Percentiles rank a stretch among this genome's conserved stretches.
phyloP scores from a whole-genome alignment of 371 early-diverging fungal species.

The Saksenaea vasiformis region DNA sequence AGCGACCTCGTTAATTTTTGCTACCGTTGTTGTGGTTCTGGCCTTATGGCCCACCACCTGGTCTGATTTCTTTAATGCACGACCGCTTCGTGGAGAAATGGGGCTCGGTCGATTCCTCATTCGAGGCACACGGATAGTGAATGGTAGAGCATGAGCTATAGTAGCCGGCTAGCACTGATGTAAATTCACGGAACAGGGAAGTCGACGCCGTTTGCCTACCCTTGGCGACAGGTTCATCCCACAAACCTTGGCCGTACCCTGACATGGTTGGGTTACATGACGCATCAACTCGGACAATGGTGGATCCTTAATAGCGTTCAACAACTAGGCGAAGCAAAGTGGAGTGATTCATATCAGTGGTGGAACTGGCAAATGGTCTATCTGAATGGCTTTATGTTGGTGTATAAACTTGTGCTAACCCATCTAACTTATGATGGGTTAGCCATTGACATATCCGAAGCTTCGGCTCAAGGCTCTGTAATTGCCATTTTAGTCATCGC shows the following conservation, averaged over 20 bases:
- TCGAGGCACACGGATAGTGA: constrained; percentile 31
- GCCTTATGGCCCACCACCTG: constrained; percentile 27
- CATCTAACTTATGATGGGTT: constrained; percentile 44
- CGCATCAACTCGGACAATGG: constrained; percentile 46
- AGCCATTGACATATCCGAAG: constrained; percentile 43
- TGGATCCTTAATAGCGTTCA: constrained; percentile 30
- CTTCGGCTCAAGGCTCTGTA: constrained; percentile 42
- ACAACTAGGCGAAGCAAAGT: constrained; percentile 19
- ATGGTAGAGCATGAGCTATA: constrained; percentile 19
- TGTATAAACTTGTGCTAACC: constrained; percentile 35
- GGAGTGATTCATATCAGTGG: constrained; percentile 36
- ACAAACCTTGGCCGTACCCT: constrained; percentile 16
- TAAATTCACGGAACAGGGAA: constrained; percentile 19
- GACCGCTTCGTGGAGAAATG: constrained; percentile 43
- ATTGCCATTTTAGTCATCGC: constrained; percentile 39
- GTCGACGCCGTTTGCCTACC: constrained; percentile 46
- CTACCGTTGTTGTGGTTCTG: constrained; percentile 11
- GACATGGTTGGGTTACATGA: constrained; percentile 33
- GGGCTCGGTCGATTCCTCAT: constrained; percentile 43
- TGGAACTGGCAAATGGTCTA: constrained; percentile 50
- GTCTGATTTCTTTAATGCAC: constrained; percentile 38
- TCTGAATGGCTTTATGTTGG: constrained; percentile 36
- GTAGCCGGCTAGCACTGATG: background rate
- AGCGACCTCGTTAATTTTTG: constrained; percentile 14
- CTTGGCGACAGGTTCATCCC: constrained; percentile 34